These are phyloP conservation scores for Xylariaceae sp. DNA, from an alignment of 2,329 filamentous ascomycete species.

Conservation along the genomic window DNA sequence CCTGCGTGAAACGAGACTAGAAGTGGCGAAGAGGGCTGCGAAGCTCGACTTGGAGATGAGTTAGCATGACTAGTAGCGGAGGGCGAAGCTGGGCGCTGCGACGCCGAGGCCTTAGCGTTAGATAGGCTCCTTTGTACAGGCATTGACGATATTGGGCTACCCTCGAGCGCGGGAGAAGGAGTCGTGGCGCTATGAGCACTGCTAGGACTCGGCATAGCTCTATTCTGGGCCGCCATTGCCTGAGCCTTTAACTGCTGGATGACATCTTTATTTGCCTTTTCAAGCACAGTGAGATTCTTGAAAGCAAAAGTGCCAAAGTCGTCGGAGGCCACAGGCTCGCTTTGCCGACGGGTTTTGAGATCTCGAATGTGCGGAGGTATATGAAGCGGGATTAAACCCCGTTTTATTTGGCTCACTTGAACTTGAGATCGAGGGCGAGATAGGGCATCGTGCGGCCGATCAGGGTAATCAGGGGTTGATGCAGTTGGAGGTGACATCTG, in stretches of 20 bases:
- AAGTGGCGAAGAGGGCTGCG: slow-evolving; percentile 82
- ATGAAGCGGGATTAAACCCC: slow-evolving; percentile 90
- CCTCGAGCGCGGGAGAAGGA: slow-evolving; percentile 75
- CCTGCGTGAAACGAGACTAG: slow-evolving; percentile 94
- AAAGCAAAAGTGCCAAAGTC: slow-evolving; percentile 97
- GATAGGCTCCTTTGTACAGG: slow-evolving; percentile 83
- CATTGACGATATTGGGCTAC: slow-evolving; percentile 81
- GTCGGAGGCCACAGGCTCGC: slow-evolving; percentile 85
- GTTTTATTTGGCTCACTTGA: slow-evolving; percentile 79
- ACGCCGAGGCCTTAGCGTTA: slow-evolving; percentile 69
- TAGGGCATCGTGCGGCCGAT: slow-evolving; percentile 92
- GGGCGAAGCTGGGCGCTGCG: slow-evolving; percentile 83
- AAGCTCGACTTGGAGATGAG: slow-evolving; percentile 85
- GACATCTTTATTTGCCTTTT: slow-evolving; percentile 98
- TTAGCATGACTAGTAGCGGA: slow-evolving; percentile 79
- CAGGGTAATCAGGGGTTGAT: slow-evolving; percentile 77
- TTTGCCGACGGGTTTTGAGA: slow-evolving; percentile 82
- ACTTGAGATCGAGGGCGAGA: slow-evolving; percentile 83
- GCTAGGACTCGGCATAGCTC: slow-evolving; percentile 54
- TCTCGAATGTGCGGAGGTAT: slow-evolving; percentile 97
- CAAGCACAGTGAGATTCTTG: slow-evolving; percentile 94
- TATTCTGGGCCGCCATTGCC: slow-evolving; percentile 73
- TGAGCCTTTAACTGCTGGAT: slow-evolving; percentile 95
- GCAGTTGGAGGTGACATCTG: slow-evolving; percentile 76
- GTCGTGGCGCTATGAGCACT: slow-evolving; percentile 54